Evolutionary conservation across 345 rosid genomes (phyloP), one percentile per base, ranked within the genome.

Genomic region (Populus davidiana): DNA sequence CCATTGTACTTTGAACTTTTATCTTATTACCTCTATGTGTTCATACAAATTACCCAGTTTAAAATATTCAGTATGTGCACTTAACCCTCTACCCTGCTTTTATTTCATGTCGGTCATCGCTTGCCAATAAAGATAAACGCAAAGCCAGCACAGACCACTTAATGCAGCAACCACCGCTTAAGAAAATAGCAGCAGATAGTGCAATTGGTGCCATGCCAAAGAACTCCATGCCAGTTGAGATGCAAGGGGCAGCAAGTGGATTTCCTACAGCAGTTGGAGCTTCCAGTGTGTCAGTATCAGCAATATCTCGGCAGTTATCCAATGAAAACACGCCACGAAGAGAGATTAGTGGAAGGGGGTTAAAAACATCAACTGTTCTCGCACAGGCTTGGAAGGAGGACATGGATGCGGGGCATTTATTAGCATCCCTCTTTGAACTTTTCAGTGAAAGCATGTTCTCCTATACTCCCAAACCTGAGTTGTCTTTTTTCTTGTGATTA

Each of bases 341-440:
- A 70, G 88, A 83, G 62, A 67, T 62, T n/a, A 49, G 82, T 33
- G 68, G 75, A 49, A 80, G 69, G 33, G 76, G 63, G 8, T 69
- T 59, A 2, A 90, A 75, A 86, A 77, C 83, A 17, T 89, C 92
- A 73, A 74, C 82, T 20, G 81, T 85, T 50, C 83, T 85, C 70
- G 85, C 91, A 35, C 91, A 87, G 83, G 91, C 91, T 13, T 89
- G 93, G 95, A 89, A 84, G 74, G 91, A 87, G 69, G 90, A 85
- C 79, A 75, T 84, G 66, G 86, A 87, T 77, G 86, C 88, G 0
- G 94, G 94, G 63, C 87, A 83, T 63, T 68, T 88, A 84, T 83
- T 88, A 27, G 86, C 87, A 29, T 87, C 96, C 2, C 83, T 92
- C 11, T 80, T 83, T 29, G 96, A 92, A 73, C 82, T 84, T 74